Evolutionary conservation across 192 early-diverging fungal genomes (phyloP).

Genomic region (Phycomyces nitens): DNA sequence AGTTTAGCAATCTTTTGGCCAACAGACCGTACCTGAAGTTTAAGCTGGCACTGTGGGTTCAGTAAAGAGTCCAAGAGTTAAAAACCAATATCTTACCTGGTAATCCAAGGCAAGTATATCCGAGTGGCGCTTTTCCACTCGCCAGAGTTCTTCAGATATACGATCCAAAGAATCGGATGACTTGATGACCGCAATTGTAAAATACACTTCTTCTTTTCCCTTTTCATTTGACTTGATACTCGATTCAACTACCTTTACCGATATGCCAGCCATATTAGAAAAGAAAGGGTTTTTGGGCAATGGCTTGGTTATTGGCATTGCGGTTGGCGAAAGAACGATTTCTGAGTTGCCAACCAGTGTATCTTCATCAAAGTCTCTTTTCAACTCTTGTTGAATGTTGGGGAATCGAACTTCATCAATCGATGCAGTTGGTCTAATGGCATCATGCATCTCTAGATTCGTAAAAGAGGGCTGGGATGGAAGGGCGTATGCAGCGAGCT

Average conservation of each 20-base stretch:
- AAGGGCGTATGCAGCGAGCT: not conserved
- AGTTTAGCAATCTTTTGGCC: slow-evolving; percentile 65
- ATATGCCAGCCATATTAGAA: slow-evolving; percentile 7
- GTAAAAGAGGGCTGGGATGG: slow-evolving; percentile 19
- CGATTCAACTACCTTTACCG: slow-evolving; percentile 42
- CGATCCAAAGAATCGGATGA: not conserved
- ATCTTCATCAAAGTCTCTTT: no score
- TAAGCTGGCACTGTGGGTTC: no score
- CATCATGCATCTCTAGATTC: no score
- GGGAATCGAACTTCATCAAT: no score
- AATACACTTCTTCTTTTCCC: slow-evolving; percentile 68
- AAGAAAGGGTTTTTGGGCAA: not conserved
- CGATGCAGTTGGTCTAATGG: no score
- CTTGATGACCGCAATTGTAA: slow-evolving; percentile 49
- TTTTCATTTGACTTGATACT: slow-evolving; percentile 74
- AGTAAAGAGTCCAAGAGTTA: no score
- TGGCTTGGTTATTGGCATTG: not conserved
- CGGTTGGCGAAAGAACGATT: no score
- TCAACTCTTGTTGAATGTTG: no score
- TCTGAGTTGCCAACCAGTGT: no score
- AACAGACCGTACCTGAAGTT: slow-evolving; percentile 34
- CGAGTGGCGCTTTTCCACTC: slow-evolving; percentile 80
- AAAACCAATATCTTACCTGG: slow-evolving; percentile 45
- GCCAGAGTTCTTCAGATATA: slow-evolving; percentile 65
- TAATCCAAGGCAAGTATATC: slow-evolving; percentile 78